These are phyloP conservation scores for Diaporthe sp. DNA, from an alignment of 2,329 filamentous ascomycete species.

Conservation along the genomic window DNA sequence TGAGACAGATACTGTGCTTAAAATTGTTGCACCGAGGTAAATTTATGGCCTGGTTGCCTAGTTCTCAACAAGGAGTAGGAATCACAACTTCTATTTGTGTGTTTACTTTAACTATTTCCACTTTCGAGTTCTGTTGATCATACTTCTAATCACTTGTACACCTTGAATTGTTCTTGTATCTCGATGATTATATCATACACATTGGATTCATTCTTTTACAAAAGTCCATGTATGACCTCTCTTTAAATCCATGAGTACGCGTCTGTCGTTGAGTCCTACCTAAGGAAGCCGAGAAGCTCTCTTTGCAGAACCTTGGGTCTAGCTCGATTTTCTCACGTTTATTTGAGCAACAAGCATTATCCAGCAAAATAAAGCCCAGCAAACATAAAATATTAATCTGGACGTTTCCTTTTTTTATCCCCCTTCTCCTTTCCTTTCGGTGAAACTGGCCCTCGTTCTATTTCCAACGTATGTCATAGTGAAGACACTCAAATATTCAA, in stretches of 20 bases:
- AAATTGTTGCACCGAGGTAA: not conserved
- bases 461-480: not conserved
- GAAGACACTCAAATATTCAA: not conserved
- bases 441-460: not conserved
- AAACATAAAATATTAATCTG: not conserved
- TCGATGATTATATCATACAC: too few species aligned
- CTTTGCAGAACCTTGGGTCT: not conserved
- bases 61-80: not conserved
- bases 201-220: too few species aligned
- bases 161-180: too few species aligned
- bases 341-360: accelerated
- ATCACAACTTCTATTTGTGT: not conserved
- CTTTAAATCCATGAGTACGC: too few species aligned
- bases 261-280: too few species aligned
- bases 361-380: not conserved
- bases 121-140: not conserved
- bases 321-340: not conserved
- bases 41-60: too few species aligned
- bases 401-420: too few species aligned
- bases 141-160: not conserved
- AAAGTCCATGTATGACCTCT: too few species aligned
- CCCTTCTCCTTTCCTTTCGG: too few species aligned
- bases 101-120: not conserved
- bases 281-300: not conserved
- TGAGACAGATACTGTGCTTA: not conserved